phyloP scores from a whole-genome alignment of 2,329 filamentous ascomycete genomes.

The Aspergillus transmontanensis region DNA sequence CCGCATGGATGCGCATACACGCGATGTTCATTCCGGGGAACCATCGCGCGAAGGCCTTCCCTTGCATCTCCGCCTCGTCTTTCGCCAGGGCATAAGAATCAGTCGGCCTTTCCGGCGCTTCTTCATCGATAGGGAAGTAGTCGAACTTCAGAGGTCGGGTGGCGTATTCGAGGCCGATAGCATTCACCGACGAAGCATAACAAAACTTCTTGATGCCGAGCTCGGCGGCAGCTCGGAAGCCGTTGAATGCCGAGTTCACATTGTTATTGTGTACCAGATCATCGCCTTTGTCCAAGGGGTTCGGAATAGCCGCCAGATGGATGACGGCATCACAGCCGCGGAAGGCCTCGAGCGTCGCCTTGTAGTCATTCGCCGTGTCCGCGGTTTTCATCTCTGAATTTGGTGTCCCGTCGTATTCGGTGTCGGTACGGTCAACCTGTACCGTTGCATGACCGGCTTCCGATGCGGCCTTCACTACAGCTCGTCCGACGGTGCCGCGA shows the following conservation, averaged over 20 bases:
- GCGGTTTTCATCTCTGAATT: constrained; percentile 39
- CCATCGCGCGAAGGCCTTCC: constrained; percentile 37
- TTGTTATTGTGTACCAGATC: constrained; percentile 41
- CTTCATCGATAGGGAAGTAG: constrained; percentile 44
- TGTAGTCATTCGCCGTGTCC: constrained; percentile 36
- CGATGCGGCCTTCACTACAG: constrained; percentile 34
- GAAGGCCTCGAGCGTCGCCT: constrained; percentile 34
- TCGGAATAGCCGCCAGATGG: constrained; percentile 42
- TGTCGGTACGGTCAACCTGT: constrained; percentile 37
- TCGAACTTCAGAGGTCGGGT: constrained; percentile 38
- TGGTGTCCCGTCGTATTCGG: constrained; percentile 31
- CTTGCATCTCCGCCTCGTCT: constrained; percentile 38
- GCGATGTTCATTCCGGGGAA: constrained; percentile 43
- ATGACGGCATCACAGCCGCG: constrained; percentile 41
- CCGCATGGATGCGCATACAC: constrained; percentile 42
- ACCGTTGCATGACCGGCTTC: constrained; percentile 36
- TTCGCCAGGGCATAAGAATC: constrained; percentile 43
- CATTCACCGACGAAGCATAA: constrained; percentile 43
- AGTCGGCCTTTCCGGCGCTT: constrained; percentile 34
- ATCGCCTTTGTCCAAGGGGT: constrained; percentile 37
- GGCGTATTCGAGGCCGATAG: constrained; percentile 42
- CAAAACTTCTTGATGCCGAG: constrained; percentile 39
- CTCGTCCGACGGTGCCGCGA: constrained; percentile 36
- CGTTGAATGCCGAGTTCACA: constrained; percentile 42
- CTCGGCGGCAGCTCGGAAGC: constrained; percentile 40